These are phyloP conservation scores for Penicillium decumbens DNA, from an alignment of 2,329 filamentous ascomycete species.

Conservation along the genomic window DNA sequence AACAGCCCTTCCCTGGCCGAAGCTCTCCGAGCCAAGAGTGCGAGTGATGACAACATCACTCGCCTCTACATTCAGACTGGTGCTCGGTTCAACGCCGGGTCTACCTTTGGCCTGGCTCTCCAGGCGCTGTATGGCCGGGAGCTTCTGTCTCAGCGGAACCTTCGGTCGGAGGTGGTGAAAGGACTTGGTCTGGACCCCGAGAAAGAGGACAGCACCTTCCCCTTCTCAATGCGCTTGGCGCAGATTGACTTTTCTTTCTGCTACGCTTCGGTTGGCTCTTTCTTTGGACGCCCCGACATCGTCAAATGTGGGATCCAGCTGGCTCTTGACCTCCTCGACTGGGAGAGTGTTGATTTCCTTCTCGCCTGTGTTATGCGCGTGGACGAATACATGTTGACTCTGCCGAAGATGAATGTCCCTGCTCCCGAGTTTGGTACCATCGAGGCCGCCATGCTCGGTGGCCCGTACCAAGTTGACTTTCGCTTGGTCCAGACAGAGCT, in stretches of 20 bases:
- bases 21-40: neutral
- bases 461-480: conserved; percentile 7
- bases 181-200: neutral
- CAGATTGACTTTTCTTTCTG: conserved; percentile 30
- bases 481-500: conserved; percentile 9
- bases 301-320: conserved; percentile 26
- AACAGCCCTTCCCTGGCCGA: conserved; percentile 1
- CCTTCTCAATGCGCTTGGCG: conserved; percentile 16
- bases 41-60: neutral
- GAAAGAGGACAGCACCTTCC: neutral
- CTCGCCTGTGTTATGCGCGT: conserved; percentile 27
- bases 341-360: conserved; percentile 29
- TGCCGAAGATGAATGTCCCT: neutral
- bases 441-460: neutral
- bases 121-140: neutral
- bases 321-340: conserved; percentile 21
- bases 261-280: conserved; percentile 30
- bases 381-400: conserved; percentile 20
- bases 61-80: conserved; percentile 1
- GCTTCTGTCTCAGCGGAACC: neutral
- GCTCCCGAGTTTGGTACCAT: no score
- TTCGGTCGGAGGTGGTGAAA: neutral
- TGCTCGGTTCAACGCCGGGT: neutral
- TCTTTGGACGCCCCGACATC: conserved; percentile 24
- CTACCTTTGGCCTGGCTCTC: conserved; percentile 3